Evolutionary conservation across 2,329 filamentous ascomycete genomes (phyloP).

Genomic region (Canariomyces notabilis): DNA sequence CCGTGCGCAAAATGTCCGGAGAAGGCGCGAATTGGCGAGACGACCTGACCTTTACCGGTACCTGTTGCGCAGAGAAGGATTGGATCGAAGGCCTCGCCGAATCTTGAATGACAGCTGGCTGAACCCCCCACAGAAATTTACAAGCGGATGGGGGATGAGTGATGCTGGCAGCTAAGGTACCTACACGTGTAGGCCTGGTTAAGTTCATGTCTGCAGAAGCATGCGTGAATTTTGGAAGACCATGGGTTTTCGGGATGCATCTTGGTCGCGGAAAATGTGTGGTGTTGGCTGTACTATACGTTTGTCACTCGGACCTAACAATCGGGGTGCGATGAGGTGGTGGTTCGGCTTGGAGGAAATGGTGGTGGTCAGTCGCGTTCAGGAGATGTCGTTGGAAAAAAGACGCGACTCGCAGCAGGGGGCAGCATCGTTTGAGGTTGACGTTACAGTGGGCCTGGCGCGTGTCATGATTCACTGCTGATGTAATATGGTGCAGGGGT

Average conservation of each 20-base stretch:
- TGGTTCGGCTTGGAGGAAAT: conserved; percentile 3
- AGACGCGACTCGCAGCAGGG: conserved; percentile 31
- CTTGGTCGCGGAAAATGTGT: background rate
- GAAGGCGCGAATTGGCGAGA: background rate
- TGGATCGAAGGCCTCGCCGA: background rate
- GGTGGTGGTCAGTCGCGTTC: conserved; percentile 14
- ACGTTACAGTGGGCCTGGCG: conserved; percentile 30
- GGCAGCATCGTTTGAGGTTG: conserved; percentile 38
- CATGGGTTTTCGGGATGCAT: too few relatives aligned
- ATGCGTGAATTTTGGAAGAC: too few relatives aligned
- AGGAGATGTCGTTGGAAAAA: conserved; percentile 31
- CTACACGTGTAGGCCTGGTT: too few relatives aligned
- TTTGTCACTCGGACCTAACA: too few relatives aligned
- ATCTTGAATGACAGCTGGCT: background rate
- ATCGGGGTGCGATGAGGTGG: too few relatives aligned
- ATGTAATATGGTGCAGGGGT: conserved; percentile 25
- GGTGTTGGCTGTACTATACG: conserved; percentile 3
- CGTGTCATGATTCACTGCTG: conserved; percentile 28
- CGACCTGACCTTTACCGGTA: background rate
- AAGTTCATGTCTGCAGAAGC: too few relatives aligned
- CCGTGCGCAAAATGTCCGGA: conserved; percentile 6
- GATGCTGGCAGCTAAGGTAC: background rate
- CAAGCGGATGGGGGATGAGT: background rate
- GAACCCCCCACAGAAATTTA: background rate
- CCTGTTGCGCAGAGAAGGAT: background rate